Percentiles rank a stretch among this genome's conserved stretches.
Evolutionary conservation across 2,329 filamentous ascomycete genomes (phyloP).

Genomic region (Arthrobotrys sinensis): DNA sequence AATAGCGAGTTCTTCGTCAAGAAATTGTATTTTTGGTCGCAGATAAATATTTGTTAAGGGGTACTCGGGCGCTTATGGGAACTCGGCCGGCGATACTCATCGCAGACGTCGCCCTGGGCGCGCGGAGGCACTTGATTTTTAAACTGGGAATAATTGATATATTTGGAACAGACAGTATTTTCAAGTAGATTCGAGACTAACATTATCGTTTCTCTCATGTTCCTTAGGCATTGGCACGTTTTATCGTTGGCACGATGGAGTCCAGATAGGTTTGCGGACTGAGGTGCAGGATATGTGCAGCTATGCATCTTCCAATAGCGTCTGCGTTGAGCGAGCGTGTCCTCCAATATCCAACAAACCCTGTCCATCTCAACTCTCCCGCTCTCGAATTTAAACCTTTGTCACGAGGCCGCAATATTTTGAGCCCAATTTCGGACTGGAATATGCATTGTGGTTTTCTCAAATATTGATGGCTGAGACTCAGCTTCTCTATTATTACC

Average conservation of each 20-base stretch:
- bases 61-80: slow-evolving; percentile 39
- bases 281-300: too few relatives aligned
- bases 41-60: slow-evolving; percentile 16
- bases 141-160: not conserved
- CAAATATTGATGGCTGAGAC: not conserved
- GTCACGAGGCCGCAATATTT: not conserved
- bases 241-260: too few relatives aligned
- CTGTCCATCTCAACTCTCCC: not conserved
- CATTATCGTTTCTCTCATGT: not conserved
- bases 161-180: not conserved
- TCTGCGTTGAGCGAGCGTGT: slow-evolving; percentile 11
- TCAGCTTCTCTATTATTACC: too few relatives aligned
- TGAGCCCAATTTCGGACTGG: not conserved
- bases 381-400: not conserved
- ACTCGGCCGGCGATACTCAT: slow-evolving; percentile 1
- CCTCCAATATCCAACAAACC: slow-evolving; percentile 15
- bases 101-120: not conserved
- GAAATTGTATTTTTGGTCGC: not conserved
- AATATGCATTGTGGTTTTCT: not conserved
- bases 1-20: not conserved
- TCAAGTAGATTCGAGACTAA: too few relatives aligned
- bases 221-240: too few relatives aligned
- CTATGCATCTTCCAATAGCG: not conserved
- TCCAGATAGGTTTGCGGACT: too few relatives aligned
- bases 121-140: not conserved